Conservation (phyloP, 106 monocot species). For the Chionographis japonica region DNA sequence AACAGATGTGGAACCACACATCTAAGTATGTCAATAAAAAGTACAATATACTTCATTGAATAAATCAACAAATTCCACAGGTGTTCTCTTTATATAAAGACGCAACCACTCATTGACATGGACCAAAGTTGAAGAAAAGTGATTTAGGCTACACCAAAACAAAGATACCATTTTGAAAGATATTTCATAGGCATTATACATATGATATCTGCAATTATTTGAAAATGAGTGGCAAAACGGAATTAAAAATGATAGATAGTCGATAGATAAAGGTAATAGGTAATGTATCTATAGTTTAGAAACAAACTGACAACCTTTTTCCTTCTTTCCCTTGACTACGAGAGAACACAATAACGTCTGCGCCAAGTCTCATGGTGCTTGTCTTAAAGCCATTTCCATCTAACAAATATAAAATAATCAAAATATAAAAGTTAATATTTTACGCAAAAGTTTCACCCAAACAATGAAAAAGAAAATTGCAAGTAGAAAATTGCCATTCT, state of each 20-base stretch:
- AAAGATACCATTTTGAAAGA: too few species aligned
- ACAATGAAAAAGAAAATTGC: neutral
- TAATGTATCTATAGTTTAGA: neutral
- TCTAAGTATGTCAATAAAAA: too few species aligned
- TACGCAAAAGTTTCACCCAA: neutral
- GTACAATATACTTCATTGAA: too few species aligned
- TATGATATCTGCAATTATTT: too few species aligned
- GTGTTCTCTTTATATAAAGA: too few species aligned
- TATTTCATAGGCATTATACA: too few species aligned
- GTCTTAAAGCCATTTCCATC: conserved; percentile 99
- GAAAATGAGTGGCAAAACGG: too few species aligned
- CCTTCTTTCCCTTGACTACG: conserved; percentile 62
- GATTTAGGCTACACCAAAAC: too few species aligned
- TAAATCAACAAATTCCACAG: too few species aligned
- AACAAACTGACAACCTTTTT: conserved; percentile 45
- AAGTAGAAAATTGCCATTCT: conserved; percentile 1
- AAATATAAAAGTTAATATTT: neutral
- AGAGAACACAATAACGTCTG: conserved; percentile 92
- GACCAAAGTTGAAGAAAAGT: too few species aligned
- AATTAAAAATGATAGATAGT: neutral
- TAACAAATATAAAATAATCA: conserved; percentile 17
- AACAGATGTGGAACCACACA: too few species aligned
- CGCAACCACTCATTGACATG: too few species aligned
- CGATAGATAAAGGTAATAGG: neutral
- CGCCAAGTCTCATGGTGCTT: conserved; percentile 94